phyloP scores from a whole-genome alignment of 768 basidiomycete species.

The Mycena metata region DNA sequence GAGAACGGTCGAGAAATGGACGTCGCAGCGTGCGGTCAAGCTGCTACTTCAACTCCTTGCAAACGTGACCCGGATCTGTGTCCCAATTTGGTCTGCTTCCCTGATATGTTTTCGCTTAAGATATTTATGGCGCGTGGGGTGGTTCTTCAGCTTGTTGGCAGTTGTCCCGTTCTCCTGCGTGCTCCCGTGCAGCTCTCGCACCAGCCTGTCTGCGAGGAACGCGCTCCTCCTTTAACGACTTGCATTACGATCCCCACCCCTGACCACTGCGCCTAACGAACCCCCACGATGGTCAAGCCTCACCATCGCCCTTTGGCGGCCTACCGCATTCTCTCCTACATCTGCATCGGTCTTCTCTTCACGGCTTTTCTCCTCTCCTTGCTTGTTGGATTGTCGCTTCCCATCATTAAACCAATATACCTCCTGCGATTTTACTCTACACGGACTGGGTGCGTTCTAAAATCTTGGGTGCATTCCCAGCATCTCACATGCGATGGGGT shows the following conservation, averaged over 20 bases:
- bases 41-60: too few relatives aligned
- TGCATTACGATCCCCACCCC: constrained; percentile 21
- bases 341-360: constrained; percentile 66
- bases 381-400: constrained; percentile 79
- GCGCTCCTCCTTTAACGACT: constrained; percentile 9
- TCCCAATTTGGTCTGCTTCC: neutral
- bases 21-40: too few relatives aligned
- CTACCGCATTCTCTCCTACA: constrained; percentile 62
- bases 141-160: neutral
- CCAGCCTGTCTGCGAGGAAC: constrained; percentile 2
- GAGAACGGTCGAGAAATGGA: too few relatives aligned
- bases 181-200: constrained; percentile 9
- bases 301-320: constrained; percentile 57
- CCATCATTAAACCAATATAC: constrained; percentile 80
- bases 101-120: neutral
- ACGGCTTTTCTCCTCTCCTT: constrained; percentile 79
- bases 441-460: constrained; percentile 29
- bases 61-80: neutral
- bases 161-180: neutral
- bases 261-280: neutral
- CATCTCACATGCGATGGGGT: neutral
- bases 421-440: constrained; percentile 64
- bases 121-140: constrained; percentile 3
- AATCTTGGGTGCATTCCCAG: constrained; percentile 7
- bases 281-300: constrained; percentile 29